Evolutionary conservation across 192 early-diverging fungal genomes (phyloP), one percentile per base, ranked within the genome.

Genomic region (Rhizophagus clarus): DNA sequence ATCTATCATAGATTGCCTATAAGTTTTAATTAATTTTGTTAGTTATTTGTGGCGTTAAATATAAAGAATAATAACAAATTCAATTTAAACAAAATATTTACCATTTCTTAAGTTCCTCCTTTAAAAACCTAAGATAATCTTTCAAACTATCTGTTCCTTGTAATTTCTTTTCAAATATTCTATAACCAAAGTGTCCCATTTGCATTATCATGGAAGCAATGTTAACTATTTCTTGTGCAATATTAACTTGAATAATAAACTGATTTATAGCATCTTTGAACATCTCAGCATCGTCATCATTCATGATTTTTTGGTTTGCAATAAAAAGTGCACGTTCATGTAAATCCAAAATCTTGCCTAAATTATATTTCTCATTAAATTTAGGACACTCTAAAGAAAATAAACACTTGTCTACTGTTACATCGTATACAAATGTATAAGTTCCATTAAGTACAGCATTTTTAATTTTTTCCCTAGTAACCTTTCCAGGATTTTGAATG

Each of bases 251-350:
- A 22, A 1, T 17, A 56, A 20, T 22, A 56, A 56, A 56, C 1
- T 56, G 5, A 5, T 56, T 22, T 22, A 56, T 56, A 22, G 6
- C 42, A 45, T 45, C 3, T 20, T 22, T 56, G 17, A 5, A 56
- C 51, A 22, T 56, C n/a, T 56, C 51, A 20, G 4, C 51, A 56
- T 17, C 49, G 17, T 15, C 7, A 51, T 51, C 12, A 51, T 51
- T 51, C 5, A 3, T 20, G 15, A 3, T 51, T 3, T 42, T 34
- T n/a, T 31, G 22, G n/a, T 66, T 75, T 12, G 73, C 31, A 66
- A 80, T 72, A 17, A 80, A 34, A 37, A 80, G 34, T 51, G 61
- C 79, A 47, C 61, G 72, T 40, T 72, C 79, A 37, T 61, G 79
- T 32, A 80, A 75, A 75, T 80, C 61, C 22, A 34, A 34, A 20